Conservation (phyloP, 2,329 filamentous ascomycete species). For the Aspergillus sp. region DNA sequence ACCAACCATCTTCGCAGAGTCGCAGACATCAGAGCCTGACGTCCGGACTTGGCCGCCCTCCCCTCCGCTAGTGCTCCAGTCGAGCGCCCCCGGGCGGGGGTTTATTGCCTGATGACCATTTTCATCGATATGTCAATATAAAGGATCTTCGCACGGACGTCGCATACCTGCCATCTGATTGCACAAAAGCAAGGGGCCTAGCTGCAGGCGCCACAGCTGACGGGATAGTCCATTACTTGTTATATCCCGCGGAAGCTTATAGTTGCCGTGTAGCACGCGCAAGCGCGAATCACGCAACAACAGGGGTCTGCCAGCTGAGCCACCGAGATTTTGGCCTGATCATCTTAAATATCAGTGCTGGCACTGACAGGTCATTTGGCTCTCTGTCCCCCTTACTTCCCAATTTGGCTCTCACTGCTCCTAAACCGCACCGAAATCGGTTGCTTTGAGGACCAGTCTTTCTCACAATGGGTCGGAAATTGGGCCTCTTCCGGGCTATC, state of each 20-base stretch:
- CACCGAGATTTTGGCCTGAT: background rate
- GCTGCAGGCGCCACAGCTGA: background rate
- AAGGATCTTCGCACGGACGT: background rate
- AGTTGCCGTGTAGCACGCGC: slow-evolving; percentile 2
- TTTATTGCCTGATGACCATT: background rate
- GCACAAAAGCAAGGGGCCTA: background rate
- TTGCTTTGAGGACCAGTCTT: background rate
- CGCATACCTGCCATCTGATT: slow-evolving; percentile 4
- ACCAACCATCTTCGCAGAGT: slow-evolving; percentile 6
- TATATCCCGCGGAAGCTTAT: background rate
- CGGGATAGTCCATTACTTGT: background rate
- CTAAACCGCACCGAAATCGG: background rate
- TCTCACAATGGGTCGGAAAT: slow-evolving; percentile 33
- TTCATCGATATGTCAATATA: background rate
- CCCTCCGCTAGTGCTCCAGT: background rate
- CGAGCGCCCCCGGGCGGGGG: slow-evolving; percentile 1
- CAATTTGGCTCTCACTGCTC: background rate
- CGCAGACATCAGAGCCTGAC: slow-evolving; percentile 3
- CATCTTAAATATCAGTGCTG: background rate
- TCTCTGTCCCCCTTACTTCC: background rate
- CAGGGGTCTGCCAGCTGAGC: background rate
- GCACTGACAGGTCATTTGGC: background rate
- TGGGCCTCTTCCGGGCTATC: slow-evolving; percentile 39
- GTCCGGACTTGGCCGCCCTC: background rate
- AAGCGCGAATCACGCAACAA: slow-evolving; percentile 8